These are phyloP conservation scores for Stephania yunnanensis DNA, from an alignment of 164 flowering plant species.

Conservation along the genomic window DNA sequence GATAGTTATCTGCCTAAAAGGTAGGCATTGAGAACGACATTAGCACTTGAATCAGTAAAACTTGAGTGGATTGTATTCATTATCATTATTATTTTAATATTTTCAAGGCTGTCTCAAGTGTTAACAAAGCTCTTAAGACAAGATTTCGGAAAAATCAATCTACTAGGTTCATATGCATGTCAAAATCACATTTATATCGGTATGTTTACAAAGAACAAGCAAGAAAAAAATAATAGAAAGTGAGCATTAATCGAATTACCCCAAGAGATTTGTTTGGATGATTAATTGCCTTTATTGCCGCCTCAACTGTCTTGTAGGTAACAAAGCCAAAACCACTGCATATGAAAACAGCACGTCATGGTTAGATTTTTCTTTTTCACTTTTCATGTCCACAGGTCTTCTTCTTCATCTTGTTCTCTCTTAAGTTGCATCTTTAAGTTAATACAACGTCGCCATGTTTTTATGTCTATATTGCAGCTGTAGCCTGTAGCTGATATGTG, in stretches of 20 bases:
- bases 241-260: constrained; percentile 33
- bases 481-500: no score
- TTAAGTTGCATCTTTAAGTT: background rate
- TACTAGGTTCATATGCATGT: no score
- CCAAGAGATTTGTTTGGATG: constrained; percentile 61
- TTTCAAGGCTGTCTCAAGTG: no score
- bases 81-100: no score
- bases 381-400: background rate
- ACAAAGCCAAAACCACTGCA: constrained; percentile 73
- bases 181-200: no score
- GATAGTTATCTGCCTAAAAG: no score
- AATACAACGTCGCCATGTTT: background rate
- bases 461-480: background rate
- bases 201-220: background rate
- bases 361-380: background rate
- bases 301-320: constrained; percentile 58
- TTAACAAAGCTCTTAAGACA: no score
- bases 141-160: no score
- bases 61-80: no score
- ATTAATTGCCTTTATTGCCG: constrained; percentile 65
- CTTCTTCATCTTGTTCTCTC: background rate
- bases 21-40: no score
- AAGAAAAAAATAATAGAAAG: background rate
- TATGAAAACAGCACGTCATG: background rate
- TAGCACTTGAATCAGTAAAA: no score